Conservation (phyloP, 2,329 filamentous ascomycete genomes). For the Trichoderma brevicompactum region DNA sequence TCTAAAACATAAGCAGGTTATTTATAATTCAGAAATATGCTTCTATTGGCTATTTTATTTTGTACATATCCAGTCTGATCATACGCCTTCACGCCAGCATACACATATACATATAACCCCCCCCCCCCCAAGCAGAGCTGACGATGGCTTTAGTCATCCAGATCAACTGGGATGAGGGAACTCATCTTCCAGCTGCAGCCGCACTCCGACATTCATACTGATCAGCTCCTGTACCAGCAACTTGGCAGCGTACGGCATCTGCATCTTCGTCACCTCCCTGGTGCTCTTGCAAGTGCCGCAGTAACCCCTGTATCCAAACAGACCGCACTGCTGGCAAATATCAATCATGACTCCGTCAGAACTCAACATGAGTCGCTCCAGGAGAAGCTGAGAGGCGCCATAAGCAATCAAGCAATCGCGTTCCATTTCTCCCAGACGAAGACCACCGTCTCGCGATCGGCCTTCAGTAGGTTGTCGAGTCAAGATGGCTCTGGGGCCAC, state of each 20-base stretch:
- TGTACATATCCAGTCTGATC: slow-evolving; percentile 11
- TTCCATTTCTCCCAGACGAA: slow-evolving; percentile 97
- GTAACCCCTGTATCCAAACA: slow-evolving; percentile 95
- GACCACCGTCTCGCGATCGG: slow-evolving; percentile 86
- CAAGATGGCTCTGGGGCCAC: slow-evolving; percentile 86
- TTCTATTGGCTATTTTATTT: slow-evolving; percentile 2
- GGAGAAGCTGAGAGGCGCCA: slow-evolving; percentile 85
- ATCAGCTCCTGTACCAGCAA: slow-evolving; percentile 92
- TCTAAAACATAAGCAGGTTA: background rate
- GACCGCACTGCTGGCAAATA: slow-evolving; percentile 89
- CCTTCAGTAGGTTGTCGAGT: slow-evolving; percentile 97
- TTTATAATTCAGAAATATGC: background rate
- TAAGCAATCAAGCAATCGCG: slow-evolving; percentile 98
- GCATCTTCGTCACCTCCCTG: slow-evolving; percentile 85
- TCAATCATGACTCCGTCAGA: slow-evolving; percentile 91
- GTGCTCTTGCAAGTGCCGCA: slow-evolving; percentile 91
- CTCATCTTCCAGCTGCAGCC: slow-evolving; percentile 88
- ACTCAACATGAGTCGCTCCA: slow-evolving; percentile 93
- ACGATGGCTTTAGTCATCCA: background rate
- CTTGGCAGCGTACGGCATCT: slow-evolving; percentile 97
- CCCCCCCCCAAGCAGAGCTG: background rate
- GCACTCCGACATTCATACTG: slow-evolving; percentile 98
- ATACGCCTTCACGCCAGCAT: background rate
- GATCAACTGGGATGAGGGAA: slow-evolving; percentile 69
- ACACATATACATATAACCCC: background rate